These are phyloP conservation scores for Fusarium solani-melongenae DNA, from an alignment of 2,329 filamentous ascomycete species.

Conservation along the genomic window DNA sequence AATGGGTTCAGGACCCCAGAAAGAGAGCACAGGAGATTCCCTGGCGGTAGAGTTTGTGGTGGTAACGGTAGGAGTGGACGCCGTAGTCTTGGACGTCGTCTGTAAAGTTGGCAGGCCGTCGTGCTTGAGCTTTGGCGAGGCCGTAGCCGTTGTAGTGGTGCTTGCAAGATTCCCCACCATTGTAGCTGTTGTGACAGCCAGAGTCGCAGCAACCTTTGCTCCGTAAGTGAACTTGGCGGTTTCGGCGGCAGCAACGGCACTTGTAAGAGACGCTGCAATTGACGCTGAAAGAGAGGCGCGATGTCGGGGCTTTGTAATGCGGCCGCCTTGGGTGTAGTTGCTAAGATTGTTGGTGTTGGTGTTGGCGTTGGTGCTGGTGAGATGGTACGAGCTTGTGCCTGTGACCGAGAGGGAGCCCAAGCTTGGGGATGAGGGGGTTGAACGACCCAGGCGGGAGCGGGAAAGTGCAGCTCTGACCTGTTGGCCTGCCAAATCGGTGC, in stretches of 20 bases:
- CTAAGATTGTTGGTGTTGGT: conserved; percentile 16
- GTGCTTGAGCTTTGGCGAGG: conserved; percentile 27
- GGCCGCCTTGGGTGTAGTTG: conserved; percentile 39
- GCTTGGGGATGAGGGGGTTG: conserved; percentile 36
- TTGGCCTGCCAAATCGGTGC: conserved; percentile 31
- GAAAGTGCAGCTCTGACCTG: conserved; percentile 36
- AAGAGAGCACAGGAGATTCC: conserved; percentile 64
- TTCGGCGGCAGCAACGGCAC: conserved; percentile 33
- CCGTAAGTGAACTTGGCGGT: conserved; percentile 35
- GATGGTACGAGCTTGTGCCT: conserved; percentile 27
- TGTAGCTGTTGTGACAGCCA: conserved; percentile 24
- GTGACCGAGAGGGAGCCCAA: conserved; percentile 17
- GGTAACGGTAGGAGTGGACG: conserved; percentile 16
- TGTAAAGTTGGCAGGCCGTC: conserved; percentile 18
- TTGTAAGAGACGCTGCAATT: conserved; percentile 33
- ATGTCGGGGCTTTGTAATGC: conserved; percentile 42
- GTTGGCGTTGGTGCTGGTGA: conserved; percentile 12
- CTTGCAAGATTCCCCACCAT: conserved; percentile 29
- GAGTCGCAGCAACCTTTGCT: conserved; percentile 29
- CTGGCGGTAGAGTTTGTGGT: conserved; percentile 46
- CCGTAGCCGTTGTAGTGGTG: conserved; percentile 27
- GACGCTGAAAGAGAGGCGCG: conserved; percentile 34
- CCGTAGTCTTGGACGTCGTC: conserved; percentile 14
- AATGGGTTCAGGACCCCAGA: conserved; percentile 67
- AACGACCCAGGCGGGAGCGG: conserved; percentile 28